A percentile compares a stretch with the other conserved stretches of the same genome.
Conservation (phyloP, 768 basidiomycete genomes). For the Leccinum truebloodii region DNA sequence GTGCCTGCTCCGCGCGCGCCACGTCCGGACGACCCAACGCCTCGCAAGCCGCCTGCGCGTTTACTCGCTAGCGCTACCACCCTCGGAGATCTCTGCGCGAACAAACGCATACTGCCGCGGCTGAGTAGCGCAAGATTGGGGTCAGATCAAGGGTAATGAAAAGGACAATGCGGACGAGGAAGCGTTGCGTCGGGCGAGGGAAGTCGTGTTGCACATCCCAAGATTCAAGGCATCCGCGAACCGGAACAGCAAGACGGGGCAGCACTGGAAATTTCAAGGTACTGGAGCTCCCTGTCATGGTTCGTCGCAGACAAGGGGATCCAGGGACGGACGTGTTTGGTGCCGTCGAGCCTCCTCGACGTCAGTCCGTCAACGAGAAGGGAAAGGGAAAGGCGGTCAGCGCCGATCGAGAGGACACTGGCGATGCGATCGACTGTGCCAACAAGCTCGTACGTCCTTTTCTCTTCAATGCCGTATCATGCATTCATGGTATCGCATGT, state of each 20-base stretch:
- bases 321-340: slow-evolving; percentile 35
- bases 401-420: slow-evolving; percentile 27
- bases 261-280: slow-evolving; percentile 42
- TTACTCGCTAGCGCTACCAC: slow-evolving; percentile 12
- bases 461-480: not conserved
- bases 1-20: slow-evolving; percentile 45
- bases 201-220: slow-evolving; percentile 42
- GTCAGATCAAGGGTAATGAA: slow-evolving; percentile 16
- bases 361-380: slow-evolving; percentile 30
- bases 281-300: slow-evolving; percentile 43
- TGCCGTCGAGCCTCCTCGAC: slow-evolving; percentile 18
- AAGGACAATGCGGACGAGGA: slow-evolving; percentile 30
- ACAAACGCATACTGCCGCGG: slow-evolving; percentile 24
- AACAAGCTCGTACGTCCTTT: slow-evolving; percentile 58
- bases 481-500: not conserved
- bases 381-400: slow-evolving; percentile 38
- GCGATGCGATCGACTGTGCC: slow-evolving; percentile 46
- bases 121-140: slow-evolving; percentile 4
- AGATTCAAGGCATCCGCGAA: slow-evolving; percentile 19
- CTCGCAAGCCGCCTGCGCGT: slow-evolving; percentile 59
- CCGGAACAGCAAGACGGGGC: slow-evolving; percentile 9
- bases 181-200: slow-evolving; percentile 34
- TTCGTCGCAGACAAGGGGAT: slow-evolving; percentile 16
- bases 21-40: slow-evolving; percentile 78
- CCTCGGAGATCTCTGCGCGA: slow-evolving; percentile 20